Percentiles rank a stretch among this genome's conserved stretches.
Conservation (phyloP, 805 yeast genomes). For the Schizosaccharomyces osmophilus region DNA sequence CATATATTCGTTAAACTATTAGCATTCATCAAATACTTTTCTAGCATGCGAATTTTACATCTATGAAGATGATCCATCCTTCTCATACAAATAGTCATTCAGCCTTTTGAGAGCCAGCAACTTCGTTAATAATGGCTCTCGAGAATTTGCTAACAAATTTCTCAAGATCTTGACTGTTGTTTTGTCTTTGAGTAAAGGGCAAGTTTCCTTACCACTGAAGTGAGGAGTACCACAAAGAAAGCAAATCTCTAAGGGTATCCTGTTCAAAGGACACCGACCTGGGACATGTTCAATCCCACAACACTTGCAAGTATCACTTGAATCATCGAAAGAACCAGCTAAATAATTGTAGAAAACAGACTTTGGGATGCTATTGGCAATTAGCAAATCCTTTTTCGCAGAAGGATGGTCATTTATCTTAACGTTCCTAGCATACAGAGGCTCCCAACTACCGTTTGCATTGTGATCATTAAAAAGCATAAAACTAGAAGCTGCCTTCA, state of each 20-base stretch:
- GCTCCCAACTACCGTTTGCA: no score
- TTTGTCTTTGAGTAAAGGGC: neutral
- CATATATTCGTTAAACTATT: no score
- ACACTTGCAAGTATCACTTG: neutral
- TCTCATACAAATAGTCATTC: neutral
- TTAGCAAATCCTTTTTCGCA: neutral
- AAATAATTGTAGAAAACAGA: neutral
- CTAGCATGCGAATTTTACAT: no score
- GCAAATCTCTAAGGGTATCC: constrained; percentile 1
- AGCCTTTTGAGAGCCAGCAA: neutral
- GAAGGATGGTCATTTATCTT: neutral
- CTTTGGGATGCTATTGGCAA: neutral
- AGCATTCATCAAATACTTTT: no score
- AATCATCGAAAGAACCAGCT: neutral
- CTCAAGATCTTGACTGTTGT: neutral
- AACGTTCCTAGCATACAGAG: no score
- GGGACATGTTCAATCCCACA: neutral
- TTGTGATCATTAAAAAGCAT: no score
- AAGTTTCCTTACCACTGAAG: neutral
- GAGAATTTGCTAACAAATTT: neutral
- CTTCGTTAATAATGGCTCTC: neutral
- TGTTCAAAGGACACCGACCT: neutral
- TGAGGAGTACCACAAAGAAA: constrained; percentile 1
- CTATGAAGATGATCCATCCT: no score
- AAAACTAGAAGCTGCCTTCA: no score